These are phyloP conservation scores for Globisporangium uncinulatum DNA, from an alignment of 352 stramenopile species.

Conservation along the genomic window DNA sequence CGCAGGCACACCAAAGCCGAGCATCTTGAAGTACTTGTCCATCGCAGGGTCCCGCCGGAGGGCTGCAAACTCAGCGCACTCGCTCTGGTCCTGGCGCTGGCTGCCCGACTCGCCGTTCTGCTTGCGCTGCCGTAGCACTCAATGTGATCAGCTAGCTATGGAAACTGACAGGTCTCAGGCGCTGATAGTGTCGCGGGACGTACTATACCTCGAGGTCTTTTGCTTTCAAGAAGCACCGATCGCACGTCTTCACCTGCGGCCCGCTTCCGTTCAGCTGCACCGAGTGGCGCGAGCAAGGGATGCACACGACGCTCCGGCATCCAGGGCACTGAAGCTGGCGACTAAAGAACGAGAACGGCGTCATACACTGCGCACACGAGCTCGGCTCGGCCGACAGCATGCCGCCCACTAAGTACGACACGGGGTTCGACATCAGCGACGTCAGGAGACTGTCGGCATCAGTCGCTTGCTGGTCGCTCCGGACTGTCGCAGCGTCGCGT, in stretches of 20 bases:
- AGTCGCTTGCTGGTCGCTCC: slow-evolving; percentile 1
- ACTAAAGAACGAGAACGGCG: slow-evolving; percentile 70
- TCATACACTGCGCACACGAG: slow-evolving; percentile 49
- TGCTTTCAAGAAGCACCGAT: slow-evolving; percentile 70
- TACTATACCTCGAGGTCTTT: slow-evolving; percentile 60
- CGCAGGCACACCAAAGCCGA: slow-evolving; percentile 62
- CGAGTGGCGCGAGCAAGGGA: slow-evolving; percentile 53
- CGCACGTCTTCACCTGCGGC: slow-evolving; percentile 49
- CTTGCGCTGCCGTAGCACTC: slow-evolving; percentile 23
- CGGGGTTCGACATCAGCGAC: slow-evolving; percentile 51
- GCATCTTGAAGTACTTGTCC: slow-evolving; percentile 87
- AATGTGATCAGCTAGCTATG: neutral
- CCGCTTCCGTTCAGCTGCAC: slow-evolving; percentile 35
- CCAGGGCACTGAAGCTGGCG: slow-evolving; percentile 44
- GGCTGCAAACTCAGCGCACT: slow-evolving; percentile 47
- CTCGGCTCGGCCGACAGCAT: slow-evolving; percentile 33
- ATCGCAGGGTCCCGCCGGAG: slow-evolving; percentile 54
- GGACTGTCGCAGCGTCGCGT: slow-evolving; percentile 14
- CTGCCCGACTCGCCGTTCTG: slow-evolving; percentile 12
- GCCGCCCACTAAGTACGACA: slow-evolving; percentile 60
- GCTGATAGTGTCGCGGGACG: neutral
- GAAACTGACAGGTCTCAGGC: too few relatives aligned
- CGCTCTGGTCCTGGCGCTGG: slow-evolving; percentile 11
- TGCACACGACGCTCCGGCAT: slow-evolving; percentile 49
- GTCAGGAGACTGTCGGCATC: slow-evolving; percentile 35